Base-by-base conservation (phyloP, 306 rosid genomes). In the Vigna mungo region DNA sequence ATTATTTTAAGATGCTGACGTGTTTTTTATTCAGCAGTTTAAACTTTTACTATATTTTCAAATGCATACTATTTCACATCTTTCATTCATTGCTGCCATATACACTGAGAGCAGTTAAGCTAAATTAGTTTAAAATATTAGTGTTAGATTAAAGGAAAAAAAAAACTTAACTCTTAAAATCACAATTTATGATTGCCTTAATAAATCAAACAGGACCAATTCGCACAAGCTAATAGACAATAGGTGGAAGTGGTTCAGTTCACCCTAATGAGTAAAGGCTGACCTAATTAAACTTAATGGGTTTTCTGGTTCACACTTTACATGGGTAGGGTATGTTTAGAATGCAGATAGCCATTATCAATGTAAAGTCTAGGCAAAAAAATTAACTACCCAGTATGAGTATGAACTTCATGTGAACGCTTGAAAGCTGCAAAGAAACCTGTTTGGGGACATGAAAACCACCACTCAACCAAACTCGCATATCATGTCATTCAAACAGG, bases 401-500 rank as follows among this genome's bases (percentile, higher is more conserved):
- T 46, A 16, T 82, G 80, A 82, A 70, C 59, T 18, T 51, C 64
- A 36, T 82, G 77, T 78, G 82, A 79, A 69, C 76, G 77, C 77
- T n/a, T 54, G 15, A 66, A 47, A 65, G 53, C 34, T 32, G 68
- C 72, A 58, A 27, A 15, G 14, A 58, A 76, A 1, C 41, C 74
- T 75, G 84, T 73, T 85, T 77, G 41, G 82, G 49, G 79, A 72
- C 76, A 75, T 13, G 66, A 74, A 71, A 48, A 82, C 82, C 78
- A 75, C 76, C 43, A 72, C 37, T 67, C 81, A 60, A 77, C 87
- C 89, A 58, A 78, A 75, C 58, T 49, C 25, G 3, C 48, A 53
- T 9, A 75, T 65, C 43, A 59, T 27, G 21, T 25, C 27, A 61
- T 80, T 87, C 84, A 85, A 75, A 55, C 78, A 36, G 17, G 32